Percentiles rank a stretch among this genome's conserved stretches.
Conservation (phyloP, 371 early-diverging fungal species). For the Syncephalis plumigaleata region DNA sequence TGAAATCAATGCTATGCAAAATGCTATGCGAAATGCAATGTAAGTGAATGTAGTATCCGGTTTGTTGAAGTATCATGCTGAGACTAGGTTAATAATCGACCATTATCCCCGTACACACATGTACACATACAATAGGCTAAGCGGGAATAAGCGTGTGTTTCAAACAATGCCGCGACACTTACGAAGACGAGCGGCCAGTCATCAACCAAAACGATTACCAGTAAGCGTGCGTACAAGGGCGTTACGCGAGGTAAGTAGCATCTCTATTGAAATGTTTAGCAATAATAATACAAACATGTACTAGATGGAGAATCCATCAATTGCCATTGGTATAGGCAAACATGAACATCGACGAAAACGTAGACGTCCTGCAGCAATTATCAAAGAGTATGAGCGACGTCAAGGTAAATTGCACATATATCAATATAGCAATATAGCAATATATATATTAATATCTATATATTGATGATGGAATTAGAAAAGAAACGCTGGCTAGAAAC, state of each 20-base stretch:
- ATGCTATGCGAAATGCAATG: conserved; percentile 19
- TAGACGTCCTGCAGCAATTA: conserved; percentile 12
- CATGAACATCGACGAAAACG: conserved; percentile 14
- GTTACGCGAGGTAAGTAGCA: conserved; percentile 32
- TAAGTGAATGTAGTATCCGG: conserved; percentile 1
- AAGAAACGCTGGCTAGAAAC: conserved; percentile 86
- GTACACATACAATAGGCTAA: conserved; percentile 16
- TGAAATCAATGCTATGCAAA: conserved; percentile 69
- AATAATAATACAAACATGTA: background rate
- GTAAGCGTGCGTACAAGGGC: conserved; percentile 54
- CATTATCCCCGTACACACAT: too few species aligned
- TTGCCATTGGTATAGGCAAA: background rate
- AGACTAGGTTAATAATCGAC: too few species aligned
- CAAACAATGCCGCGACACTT: conserved; percentile 79
- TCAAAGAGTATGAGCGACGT: conserved; percentile 18
- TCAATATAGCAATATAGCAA: background rate
- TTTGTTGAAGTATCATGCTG: background rate
- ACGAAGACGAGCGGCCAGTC: conserved; percentile 79
- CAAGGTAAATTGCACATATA: conserved; percentile 14
- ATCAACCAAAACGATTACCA: conserved; percentile 77
- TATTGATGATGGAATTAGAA: conserved; percentile 15
- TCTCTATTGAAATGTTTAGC: too few species aligned
- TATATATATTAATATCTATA: conserved; percentile 3
- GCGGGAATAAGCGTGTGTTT: conserved; percentile 50
- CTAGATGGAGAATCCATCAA: background rate